These are phyloP conservation scores for Inonotus obliquus DNA, from an alignment of 1,284 basidiomycete genomes.

Conservation along the genomic window DNA sequence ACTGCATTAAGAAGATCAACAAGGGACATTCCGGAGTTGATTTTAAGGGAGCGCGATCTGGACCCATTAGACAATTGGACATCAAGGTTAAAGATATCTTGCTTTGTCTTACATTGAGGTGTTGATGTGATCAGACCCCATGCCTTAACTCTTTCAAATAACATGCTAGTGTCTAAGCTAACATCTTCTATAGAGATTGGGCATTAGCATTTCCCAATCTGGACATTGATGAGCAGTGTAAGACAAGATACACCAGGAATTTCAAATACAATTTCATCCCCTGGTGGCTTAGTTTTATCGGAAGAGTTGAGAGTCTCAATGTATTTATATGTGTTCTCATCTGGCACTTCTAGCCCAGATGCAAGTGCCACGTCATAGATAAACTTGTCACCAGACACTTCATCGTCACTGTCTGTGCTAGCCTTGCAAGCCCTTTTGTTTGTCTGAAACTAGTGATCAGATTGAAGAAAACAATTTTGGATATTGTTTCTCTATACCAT, in stretches of 20 bases:
- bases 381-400: not conserved
- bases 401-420: not conserved
- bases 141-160: not conserved
- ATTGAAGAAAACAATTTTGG: too few species aligned
- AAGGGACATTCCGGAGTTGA: not conserved
- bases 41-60: not conserved
- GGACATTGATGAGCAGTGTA: not conserved
- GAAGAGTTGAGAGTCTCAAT: not conserved
- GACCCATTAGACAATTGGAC: not conserved
- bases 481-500: too few species aligned
- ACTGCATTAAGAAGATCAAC: not conserved
- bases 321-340: not conserved
- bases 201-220: not conserved
- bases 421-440: not conserved
- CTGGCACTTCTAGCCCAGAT: not conserved
- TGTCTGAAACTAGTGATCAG: not conserved
- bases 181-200: not conserved
- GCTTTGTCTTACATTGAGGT: not conserved
- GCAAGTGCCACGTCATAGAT: not conserved
- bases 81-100: not conserved
- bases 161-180: not conserved
- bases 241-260: not conserved
- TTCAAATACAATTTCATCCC: not conserved
- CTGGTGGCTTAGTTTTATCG: not conserved
- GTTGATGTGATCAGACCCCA: not conserved